Evolutionary conservation across 2,329 filamentous ascomycete genomes (phyloP).

Genomic region (Alternaria longipes): DNA sequence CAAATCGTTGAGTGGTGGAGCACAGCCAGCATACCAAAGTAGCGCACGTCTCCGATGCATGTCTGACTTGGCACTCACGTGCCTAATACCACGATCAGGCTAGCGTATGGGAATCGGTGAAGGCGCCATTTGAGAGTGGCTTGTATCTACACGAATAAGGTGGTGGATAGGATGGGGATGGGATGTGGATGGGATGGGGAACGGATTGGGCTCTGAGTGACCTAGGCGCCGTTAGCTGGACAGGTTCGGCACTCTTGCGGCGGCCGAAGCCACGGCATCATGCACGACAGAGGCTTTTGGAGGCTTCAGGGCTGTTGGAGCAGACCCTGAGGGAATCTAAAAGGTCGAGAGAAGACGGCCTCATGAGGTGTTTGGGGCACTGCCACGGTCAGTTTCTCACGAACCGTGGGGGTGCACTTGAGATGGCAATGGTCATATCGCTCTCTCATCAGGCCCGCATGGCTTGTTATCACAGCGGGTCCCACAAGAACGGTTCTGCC

Average conservation of each 20-base stretch:
- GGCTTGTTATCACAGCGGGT: constrained; percentile 43
- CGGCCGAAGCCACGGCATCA: constrained; percentile 11
- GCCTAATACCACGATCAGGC: constrained; percentile 19
- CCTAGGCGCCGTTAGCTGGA: constrained; percentile 2
- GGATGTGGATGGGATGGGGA: neutral
- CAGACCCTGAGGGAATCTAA: neutral
- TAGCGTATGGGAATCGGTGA: constrained; percentile 28
- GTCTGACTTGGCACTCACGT: constrained; percentile 44
- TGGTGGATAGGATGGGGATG: neutral
- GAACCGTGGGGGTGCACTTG: constrained; percentile 32
- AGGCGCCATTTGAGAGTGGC: constrained; percentile 24
- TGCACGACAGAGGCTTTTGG: neutral
- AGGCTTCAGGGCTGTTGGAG: neutral
- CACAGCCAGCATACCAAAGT: constrained; percentile 34
- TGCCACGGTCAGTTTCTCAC: neutral
- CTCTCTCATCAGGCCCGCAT: constrained; percentile 41
- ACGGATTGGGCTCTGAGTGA: constrained; percentile 1
- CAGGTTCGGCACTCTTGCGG: constrained; percentile 9
- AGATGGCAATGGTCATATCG: constrained; percentile 44
- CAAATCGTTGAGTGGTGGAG: constrained; percentile 41
- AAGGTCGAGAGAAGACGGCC: neutral
- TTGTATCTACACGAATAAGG: constrained; percentile 6
- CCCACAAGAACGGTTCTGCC: constrained; percentile 42
- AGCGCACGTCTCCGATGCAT: constrained; percentile 44
- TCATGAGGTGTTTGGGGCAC: neutral